Evolutionary conservation across 768 basidiomycete species (phyloP).

Genomic region (Boletus rubropictus): DNA sequence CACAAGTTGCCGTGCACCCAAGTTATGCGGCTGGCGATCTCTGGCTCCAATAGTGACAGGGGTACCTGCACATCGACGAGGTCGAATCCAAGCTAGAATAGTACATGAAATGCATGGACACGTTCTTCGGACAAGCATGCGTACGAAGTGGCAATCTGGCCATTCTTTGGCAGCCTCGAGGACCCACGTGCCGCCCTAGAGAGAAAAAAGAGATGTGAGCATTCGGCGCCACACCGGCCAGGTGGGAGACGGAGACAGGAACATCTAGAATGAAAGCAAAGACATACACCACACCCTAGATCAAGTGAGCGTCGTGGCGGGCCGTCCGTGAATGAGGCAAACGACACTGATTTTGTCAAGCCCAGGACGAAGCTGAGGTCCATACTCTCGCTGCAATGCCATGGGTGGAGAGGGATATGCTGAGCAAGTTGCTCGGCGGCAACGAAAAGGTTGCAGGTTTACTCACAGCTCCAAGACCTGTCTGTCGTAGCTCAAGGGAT

Average conservation of each 20-base stretch:
- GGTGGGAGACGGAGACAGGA: not conserved
- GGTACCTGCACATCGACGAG: constrained; percentile 71
- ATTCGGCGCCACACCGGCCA: not conserved
- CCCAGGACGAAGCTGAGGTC: constrained; percentile 47
- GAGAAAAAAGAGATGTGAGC: constrained; percentile 1
- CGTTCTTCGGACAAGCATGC: constrained; percentile 20
- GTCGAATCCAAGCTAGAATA: constrained; percentile 66
- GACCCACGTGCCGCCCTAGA: constrained; percentile 63
- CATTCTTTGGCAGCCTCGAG: constrained; percentile 69
- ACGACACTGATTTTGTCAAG: constrained; percentile 51
- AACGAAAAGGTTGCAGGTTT: not conserved
- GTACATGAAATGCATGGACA: constrained; percentile 1
- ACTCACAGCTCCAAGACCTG: constrained; percentile 65
- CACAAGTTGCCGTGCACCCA: constrained; percentile 82
- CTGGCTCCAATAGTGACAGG: constrained; percentile 43
- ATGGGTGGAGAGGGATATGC: not conserved
- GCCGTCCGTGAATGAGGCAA: constrained; percentile 47
- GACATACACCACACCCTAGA: constrained; percentile 67
- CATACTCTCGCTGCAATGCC: constrained; percentile 43
- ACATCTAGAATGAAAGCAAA: not conserved
- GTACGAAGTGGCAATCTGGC: constrained; percentile 59
- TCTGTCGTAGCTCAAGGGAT: constrained; percentile 68
- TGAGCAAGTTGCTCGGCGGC: constrained; percentile 4
- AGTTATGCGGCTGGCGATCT: constrained; percentile 51
- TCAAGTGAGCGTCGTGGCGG: constrained; percentile 55